Conservation (phyloP, 2,329 filamentous ascomycete species). For the Chaetomium sp. region DNA sequence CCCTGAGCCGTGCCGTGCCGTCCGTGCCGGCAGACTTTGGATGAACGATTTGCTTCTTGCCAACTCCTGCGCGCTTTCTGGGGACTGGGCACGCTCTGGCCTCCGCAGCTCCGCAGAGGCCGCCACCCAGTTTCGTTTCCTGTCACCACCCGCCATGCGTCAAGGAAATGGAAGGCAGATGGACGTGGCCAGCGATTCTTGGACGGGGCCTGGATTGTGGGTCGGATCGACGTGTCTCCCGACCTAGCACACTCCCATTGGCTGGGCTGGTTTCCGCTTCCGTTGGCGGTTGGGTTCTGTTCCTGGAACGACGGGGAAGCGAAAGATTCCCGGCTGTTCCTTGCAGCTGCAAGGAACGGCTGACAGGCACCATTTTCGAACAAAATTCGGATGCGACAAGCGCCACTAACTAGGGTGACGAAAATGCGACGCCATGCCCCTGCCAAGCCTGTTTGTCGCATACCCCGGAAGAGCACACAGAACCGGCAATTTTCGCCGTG, state of each 20-base stretch:
- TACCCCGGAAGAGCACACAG: slow-evolving; percentile 1
- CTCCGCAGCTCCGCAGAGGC: slow-evolving; percentile 18
- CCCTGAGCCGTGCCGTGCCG: slow-evolving; percentile 18
- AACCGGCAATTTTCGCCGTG: not conserved
- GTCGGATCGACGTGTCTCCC: slow-evolving; percentile 24
- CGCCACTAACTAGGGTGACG: slow-evolving; percentile 13
- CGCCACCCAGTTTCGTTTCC: slow-evolving; percentile 24
- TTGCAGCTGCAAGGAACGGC: slow-evolving; percentile 34
- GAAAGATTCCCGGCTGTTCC: slow-evolving; percentile 25
- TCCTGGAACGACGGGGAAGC: slow-evolving; percentile 23
- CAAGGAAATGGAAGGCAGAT: not conserved
- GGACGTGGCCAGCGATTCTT: slow-evolving; percentile 24
- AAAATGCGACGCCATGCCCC: slow-evolving; percentile 12
- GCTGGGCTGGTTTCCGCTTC: slow-evolving; percentile 28
- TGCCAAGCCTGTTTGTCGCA: slow-evolving; percentile 20
- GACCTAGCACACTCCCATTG: slow-evolving; percentile 18
- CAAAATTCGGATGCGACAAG: slow-evolving; percentile 18
- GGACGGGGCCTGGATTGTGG: slow-evolving; percentile 22
- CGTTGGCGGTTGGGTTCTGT: slow-evolving; percentile 27
- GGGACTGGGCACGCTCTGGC: not conserved
- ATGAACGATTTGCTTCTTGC: slow-evolving; percentile 14
- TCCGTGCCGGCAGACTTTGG: slow-evolving; percentile 20
- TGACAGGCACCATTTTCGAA: slow-evolving; percentile 27
- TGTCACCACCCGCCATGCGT: slow-evolving; percentile 11
- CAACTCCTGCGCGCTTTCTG: slow-evolving; percentile 3